Evolutionary conservation across 1,139 yeast species (phyloP).

Genomic region (Saccharomycopsis hybrid): DNA sequence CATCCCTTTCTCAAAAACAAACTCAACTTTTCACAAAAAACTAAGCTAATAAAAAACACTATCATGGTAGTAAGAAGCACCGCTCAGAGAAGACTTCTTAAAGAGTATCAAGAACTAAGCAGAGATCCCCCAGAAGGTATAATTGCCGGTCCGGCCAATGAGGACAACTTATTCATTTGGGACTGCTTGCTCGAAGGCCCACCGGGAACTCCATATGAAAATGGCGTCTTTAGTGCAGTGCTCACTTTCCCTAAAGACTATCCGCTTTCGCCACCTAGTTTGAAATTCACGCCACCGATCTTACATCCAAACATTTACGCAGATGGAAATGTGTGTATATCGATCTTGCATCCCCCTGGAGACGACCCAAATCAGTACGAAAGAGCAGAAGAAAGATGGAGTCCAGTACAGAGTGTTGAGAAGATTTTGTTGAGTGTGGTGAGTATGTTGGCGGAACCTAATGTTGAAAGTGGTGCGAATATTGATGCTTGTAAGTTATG

Average conservation of each 20-base stretch:
- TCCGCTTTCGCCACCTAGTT: conserved; percentile 84
- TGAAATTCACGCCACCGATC: conserved; percentile 78
- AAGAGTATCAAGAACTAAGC: conserved; percentile 81
- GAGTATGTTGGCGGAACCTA: conserved; percentile 96
- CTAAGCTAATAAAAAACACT: no score
- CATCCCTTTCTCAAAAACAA: no score
- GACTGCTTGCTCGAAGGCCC: conserved; percentile 93
- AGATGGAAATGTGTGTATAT: conserved; percentile 93
- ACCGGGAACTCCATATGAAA: conserved; percentile 85
- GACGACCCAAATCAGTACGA: conserved; percentile 97
- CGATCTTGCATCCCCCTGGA: conserved; percentile 92
- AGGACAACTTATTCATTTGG: conserved; percentile 81
- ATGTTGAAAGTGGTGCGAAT: conserved; percentile 94
- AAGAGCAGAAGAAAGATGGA: conserved; percentile 94
- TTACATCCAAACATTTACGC: conserved; percentile 90
- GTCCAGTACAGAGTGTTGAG: conserved; percentile 95
- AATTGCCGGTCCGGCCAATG: conserved; percentile 83
- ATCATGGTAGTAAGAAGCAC: conserved; percentile 51
- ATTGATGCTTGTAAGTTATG: conserved; percentile 94
- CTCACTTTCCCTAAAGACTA: conserved; percentile 84
- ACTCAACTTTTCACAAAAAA: no score
- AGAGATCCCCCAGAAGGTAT: conserved; percentile 93
- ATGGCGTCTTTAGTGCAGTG: conserved; percentile 85
- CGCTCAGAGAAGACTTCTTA: conserved; percentile 78
- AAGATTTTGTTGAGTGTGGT: conserved; percentile 86